phyloP scores from a whole-genome alignment of 225 moss, liverwort and hornwort species.

The Thuidium tamariscinum region DNA sequence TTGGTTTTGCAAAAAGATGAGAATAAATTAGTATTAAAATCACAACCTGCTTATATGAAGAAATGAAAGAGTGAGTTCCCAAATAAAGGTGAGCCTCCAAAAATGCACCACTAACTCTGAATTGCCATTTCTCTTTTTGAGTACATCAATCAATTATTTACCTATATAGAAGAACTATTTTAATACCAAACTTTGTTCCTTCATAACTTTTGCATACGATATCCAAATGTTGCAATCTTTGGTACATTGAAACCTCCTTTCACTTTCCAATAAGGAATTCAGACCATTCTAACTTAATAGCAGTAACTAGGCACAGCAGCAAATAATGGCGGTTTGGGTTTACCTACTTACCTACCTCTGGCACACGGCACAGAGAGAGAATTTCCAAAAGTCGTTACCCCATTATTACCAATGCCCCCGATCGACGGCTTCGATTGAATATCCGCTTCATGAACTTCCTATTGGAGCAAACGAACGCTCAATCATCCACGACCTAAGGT shows the following conservation, averaged over 20 bases:
- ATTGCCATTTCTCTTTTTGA: too few species aligned
- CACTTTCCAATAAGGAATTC: not conserved
- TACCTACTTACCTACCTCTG: too few species aligned
- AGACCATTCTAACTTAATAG: too few species aligned
- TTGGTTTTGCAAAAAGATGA: not conserved
- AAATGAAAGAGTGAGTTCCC: not conserved
- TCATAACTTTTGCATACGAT: not conserved
- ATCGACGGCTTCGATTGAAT: slow-evolving; percentile 1
- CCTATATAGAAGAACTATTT: too few species aligned
- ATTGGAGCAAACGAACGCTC: not conserved
- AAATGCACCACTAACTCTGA: too few species aligned
- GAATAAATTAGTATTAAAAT: not conserved
- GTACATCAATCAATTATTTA: too few species aligned
- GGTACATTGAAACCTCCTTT: not conserved
- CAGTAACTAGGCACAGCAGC: not conserved
- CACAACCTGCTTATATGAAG: not conserved
- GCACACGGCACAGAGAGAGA: too few species aligned
- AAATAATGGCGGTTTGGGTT: not conserved
- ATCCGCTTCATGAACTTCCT: not conserved
- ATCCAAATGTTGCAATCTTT: not conserved
- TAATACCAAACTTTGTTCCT: not conserved
- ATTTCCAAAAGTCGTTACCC: not conserved
- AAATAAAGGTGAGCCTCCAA: not conserved
- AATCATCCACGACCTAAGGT: not conserved
- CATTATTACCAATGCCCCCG: not conserved